A percentile compares a stretch with the other conserved stretches of the same genome.
phyloP scores from a whole-genome alignment of 306 rosid species.

The Cucumis hystrix region DNA sequence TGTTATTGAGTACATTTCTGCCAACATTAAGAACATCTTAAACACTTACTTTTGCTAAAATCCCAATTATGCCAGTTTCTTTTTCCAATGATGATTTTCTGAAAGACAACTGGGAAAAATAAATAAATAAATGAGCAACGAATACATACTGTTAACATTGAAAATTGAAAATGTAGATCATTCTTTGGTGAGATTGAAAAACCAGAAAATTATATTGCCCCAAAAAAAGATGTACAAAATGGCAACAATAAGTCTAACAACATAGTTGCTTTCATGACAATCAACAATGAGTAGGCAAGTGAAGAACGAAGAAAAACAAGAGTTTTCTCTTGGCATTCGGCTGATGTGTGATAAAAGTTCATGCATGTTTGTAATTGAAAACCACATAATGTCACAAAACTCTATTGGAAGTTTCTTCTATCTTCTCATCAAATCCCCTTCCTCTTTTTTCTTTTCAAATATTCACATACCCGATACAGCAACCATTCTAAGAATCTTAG shows the following conservation, averaged over 20 bases:
- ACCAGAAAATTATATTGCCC: neutral
- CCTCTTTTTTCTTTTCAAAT: neutral
- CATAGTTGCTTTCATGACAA: neutral
- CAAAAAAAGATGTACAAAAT: neutral
- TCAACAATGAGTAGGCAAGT: slow-evolving; percentile 6
- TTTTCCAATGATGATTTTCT: slow-evolving; percentile 32
- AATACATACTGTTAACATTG: neutral
- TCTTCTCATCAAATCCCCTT: neutral
- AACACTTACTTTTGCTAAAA: slow-evolving; percentile 48
- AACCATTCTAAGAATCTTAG: neutral
- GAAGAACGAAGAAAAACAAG: neutral
- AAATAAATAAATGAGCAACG: neutral
- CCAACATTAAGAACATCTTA: neutral
- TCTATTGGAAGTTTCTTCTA: neutral
- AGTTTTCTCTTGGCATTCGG: neutral
- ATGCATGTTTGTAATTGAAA: neutral
- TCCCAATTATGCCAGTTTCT: slow-evolving; percentile 19
- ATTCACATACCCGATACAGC: neutral
- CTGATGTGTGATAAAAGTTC: neutral
- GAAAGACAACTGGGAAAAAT: slow-evolving; percentile 39
- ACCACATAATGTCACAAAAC: neutral
- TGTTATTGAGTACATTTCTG: neutral
- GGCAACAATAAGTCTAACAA: neutral
- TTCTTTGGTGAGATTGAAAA: neutral
- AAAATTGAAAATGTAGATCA: neutral